Base-by-base conservation (phyloP, 768 basidiomycete species). In the Mrakia frigida region DNA sequence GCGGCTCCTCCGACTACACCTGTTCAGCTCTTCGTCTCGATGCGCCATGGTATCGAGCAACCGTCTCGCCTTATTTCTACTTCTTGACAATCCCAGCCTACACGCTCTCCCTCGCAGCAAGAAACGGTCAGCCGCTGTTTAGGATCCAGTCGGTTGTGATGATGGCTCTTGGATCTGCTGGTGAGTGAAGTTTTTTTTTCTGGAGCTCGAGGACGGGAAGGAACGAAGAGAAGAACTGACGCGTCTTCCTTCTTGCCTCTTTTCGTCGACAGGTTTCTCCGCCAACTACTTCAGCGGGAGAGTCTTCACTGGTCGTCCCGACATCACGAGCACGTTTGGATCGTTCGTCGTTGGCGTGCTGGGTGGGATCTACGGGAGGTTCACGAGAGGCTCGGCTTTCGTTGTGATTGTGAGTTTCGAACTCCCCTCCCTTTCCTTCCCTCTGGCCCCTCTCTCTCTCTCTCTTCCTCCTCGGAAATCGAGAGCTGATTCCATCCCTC, bases 301-400 rank as follows among this genome's bases (percentile, higher is more conserved):
- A 81, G 82, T 82, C 3, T 92, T 92, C 81, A 84, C 85, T 41
- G 87, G 87, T 77, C 90, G 92, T 81, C 87, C 86, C 74, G 92
- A 94, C 81, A 90, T 94, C 81, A 89, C 87, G 39, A 89, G 91
- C 6, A 91, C 91, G 23, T 56, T 70, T 68, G n/a, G 91, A 21
- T 90, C 90, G 2, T 92, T 94, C 80, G 89, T 90, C 0, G 92
- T 94, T 59, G 92, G 92, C 9, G 84, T 93, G 74, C 85, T 92
- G 63, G 87, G 92, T 37, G 93, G 93, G 81, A 60, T 93, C 9
- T 93, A 91, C 78, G 90, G 89, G 2, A 87, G 90, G 56, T 87
- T 92, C 82, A 89, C 90, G 80, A 84, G 86, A 5, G 90, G 91
- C 69, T 77, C 79, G 9, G 88, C 91, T 1, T 93, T 93, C 81